Base-by-base conservation (phyloP, 1,284 basidiomycete genomes). In the Polyporus tsugae region DNA sequence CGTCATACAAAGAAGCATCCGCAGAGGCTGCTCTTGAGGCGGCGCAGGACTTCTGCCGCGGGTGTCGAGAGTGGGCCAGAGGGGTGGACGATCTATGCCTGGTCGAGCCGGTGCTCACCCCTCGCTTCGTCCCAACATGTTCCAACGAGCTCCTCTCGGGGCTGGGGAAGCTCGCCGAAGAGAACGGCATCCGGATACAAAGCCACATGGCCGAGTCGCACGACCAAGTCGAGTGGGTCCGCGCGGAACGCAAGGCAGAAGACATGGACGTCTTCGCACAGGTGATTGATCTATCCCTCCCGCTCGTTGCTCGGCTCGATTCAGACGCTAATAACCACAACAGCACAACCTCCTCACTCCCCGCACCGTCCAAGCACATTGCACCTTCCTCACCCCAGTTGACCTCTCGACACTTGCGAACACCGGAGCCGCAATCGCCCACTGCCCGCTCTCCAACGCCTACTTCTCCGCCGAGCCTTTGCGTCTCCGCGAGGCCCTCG, bases 391-490 rank as follows among this genome's bases (percentile, higher is more conserved):
- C 33, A 78, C 82, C 25, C 68, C 79, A 0, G 78, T 83, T 0
- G 84, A 88, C 35, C 82, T 94, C 17, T 74, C 80, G 0, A 83
- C 82, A n/a, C 80, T 96, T 11, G 81, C 83, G 1, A 73, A 75
- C 4, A 79, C 78, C 41, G 87, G 89, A 7, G 87, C 90, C 0
- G 84, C 92, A 1, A 83, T 96, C 33, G 93, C 94, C 0, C 93
- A 95, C 73, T 96, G 95, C 77, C 95, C 94, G 0, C 83, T 96
- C 13, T 95, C 93, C 0, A 96, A 96, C 75, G 86, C 87, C 0
- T 96, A 96, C 79, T 95, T 96, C 79, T 95, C 93, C 0, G 86
- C 90, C 10, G 83, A 86, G 66, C 88, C 90, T 0, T 92, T 96
- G 75, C 87, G 85, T 2, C 81, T 95, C 15, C 88, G 92, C 38